phyloP scores from a whole-genome alignment of 75 land plant genomes.

The Cryptomeria japonica region DNA sequence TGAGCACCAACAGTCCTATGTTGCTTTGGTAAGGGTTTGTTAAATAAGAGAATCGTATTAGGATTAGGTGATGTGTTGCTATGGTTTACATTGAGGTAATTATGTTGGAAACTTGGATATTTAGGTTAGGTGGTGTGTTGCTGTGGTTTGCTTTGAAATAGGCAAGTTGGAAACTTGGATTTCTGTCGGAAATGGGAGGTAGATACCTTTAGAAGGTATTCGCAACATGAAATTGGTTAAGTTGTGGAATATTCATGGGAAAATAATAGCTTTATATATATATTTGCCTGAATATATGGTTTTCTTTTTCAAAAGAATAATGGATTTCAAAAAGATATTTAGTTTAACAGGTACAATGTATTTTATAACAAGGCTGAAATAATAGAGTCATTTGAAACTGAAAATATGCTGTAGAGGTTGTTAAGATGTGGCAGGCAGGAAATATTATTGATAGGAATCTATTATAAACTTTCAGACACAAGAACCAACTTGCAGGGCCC shows the following conservation, averaged over 20 bases:
- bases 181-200: neutral
- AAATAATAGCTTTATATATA: too few relatives aligned
- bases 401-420: too few relatives aligned
- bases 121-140: too few relatives aligned
- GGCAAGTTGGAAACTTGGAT: neutral
- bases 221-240: neutral
- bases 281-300: too few relatives aligned
- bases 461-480: neutral
- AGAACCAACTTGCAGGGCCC: neutral
- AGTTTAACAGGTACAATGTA: too few relatives aligned
- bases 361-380: neutral
- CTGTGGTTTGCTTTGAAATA: neutral
- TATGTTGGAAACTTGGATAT: neutral
- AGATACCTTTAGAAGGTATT: neutral
- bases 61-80: neutral
- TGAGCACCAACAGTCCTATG: too few relatives aligned
- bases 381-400: neutral
- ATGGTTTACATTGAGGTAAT: neutral
- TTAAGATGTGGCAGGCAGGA: neutral
- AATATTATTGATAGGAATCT: neutral
- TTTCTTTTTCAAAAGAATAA: too few relatives aligned
- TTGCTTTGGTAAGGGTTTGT: neutral
- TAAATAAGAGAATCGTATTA: neutral
- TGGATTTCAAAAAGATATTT: too few relatives aligned
- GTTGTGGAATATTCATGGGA: too few relatives aligned